A percentile compares a stretch with the other conserved stretches of the same genome.
Evolutionary conservation across 202 grass and related monocot species (phyloP).

Genomic region (Saccharum hybrid): DNA sequence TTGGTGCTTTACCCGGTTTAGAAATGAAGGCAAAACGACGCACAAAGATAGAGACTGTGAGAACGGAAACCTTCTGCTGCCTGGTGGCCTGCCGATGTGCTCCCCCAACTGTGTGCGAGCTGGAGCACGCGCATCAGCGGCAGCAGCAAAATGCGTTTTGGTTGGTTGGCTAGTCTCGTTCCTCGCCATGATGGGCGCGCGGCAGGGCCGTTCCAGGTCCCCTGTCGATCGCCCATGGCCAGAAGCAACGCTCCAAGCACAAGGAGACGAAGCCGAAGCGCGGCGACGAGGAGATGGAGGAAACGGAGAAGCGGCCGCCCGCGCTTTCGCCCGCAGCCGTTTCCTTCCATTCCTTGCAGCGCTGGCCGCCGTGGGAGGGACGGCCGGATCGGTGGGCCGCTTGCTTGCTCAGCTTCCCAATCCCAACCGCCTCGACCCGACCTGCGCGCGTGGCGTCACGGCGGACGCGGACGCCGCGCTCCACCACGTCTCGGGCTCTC

Average conservation of each 20-base stretch:
- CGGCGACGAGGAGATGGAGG: background rate
- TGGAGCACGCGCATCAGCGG: background rate
- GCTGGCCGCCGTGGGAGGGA: background rate
- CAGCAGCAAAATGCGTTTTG: background rate
- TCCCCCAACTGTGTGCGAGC: background rate
- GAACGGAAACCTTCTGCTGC: background rate
- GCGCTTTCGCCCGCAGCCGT: constrained; percentile 27
- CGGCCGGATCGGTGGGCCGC: background rate
- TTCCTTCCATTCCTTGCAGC: background rate
- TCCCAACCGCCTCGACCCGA: background rate
- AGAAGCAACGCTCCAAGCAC: constrained; percentile 25
- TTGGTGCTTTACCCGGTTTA: constrained; percentile 21
- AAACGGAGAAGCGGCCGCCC: constrained; percentile 2
- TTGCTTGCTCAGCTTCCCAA: constrained; percentile 39
- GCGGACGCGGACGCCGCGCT: background rate
- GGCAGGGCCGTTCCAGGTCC: background rate
- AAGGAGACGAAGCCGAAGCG: constrained; percentile 5
- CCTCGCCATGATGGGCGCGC: constrained; percentile 20
- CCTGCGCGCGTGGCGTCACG: background rate
- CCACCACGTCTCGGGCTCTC: background rate
- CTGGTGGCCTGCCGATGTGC: background rate
- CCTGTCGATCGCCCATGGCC: background rate
- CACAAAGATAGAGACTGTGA: background rate
- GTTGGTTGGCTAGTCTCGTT: background rate
- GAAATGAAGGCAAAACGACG: background rate